Evolutionary conservation across 208 protist species (phyloP).

Genomic region (Trypanosoma rangeli): DNA sequence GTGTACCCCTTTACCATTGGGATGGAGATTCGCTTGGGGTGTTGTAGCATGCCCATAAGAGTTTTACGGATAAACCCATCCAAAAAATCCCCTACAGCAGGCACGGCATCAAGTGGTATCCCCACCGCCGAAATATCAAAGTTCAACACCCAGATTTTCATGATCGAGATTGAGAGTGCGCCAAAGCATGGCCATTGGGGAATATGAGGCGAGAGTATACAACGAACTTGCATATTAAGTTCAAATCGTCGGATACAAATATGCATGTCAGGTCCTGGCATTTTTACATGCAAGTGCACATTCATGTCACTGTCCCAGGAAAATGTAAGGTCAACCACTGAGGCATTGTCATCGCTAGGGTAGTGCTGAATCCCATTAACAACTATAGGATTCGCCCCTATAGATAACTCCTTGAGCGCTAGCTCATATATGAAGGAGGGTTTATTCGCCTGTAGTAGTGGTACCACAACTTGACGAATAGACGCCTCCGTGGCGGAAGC

Average conservation of each 20-base stretch:
- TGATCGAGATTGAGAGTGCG: conserved; percentile 56
- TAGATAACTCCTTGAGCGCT: conserved; percentile 41
- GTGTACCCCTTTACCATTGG: conserved; percentile 60
- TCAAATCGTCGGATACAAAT: conserved; percentile 61
- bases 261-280: conserved; percentile 68
- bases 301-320: conserved; percentile 74
- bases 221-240: conserved; percentile 53
- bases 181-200: conserved; percentile 75
- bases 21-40: conserved; percentile 56
- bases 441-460: conserved; percentile 49
- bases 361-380: conserved; percentile 71
- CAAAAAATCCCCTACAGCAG: conserved; percentile 56
- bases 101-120: conserved; percentile 62
- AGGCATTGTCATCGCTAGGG: conserved; percentile 41
- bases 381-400: conserved; percentile 52
- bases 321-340: conserved; percentile 62
- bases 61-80: conserved; percentile 73
- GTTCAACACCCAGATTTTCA: conserved; percentile 55
- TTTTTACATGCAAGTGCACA: conserved; percentile 47
- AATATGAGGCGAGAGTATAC: conserved; percentile 62
- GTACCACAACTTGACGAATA: conserved; percentile 37
- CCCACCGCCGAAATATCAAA: conserved; percentile 61
- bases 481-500: conserved; percentile 48
- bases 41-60: conserved; percentile 55
- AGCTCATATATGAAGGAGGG: conserved; percentile 59